Percentiles rank a stretch among this genome's conserved stretches.
Evolutionary conservation across 2,329 filamentous ascomycete genomes (phyloP).

Genomic region (Fusarium vanettenii): DNA sequence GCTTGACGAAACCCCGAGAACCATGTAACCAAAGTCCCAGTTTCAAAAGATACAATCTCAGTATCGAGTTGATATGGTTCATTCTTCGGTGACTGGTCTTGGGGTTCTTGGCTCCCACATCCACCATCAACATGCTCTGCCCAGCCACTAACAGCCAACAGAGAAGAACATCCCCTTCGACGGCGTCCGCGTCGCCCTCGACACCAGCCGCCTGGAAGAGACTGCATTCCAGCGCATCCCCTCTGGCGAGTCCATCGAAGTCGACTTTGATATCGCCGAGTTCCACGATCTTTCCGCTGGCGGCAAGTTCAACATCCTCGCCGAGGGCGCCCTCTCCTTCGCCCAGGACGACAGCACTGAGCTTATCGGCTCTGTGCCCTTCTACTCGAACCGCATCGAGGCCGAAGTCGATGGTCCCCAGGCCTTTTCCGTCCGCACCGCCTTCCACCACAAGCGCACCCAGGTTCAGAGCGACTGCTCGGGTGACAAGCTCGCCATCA

Average conservation of each 20-base stretch:
- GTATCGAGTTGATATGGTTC: not conserved
- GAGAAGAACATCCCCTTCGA: constrained; percentile 61
- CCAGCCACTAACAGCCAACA: not conserved
- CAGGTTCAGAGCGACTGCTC: constrained; percentile 66
- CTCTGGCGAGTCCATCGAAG: constrained; percentile 61
- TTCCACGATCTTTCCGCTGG: constrained; percentile 63
- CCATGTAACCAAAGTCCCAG: not conserved
- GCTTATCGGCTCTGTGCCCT: constrained; percentile 66
- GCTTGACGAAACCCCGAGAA: not conserved
- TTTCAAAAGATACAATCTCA: not conserved
- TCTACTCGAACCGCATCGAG: constrained; percentile 68
- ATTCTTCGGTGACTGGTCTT: not conserved
- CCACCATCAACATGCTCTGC: not conserved
- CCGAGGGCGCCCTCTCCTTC: constrained; percentile 67
- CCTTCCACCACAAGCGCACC: constrained; percentile 64
- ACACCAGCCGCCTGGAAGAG: constrained; percentile 56
- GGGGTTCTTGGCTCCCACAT: too few species aligned
- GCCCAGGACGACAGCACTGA: constrained; percentile 63
- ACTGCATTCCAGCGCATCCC: constrained; percentile 63
- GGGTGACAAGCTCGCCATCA: constrained; percentile 56
- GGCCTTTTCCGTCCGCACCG: constrained; percentile 62
- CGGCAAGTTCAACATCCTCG: constrained; percentile 67
- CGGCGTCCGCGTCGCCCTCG: constrained; percentile 63
- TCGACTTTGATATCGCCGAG: constrained; percentile 66
- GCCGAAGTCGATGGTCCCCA: constrained; percentile 67